phyloP scores from a whole-genome alignment of 441 rosid genomes.

The Metrosideros polymorpha region DNA sequence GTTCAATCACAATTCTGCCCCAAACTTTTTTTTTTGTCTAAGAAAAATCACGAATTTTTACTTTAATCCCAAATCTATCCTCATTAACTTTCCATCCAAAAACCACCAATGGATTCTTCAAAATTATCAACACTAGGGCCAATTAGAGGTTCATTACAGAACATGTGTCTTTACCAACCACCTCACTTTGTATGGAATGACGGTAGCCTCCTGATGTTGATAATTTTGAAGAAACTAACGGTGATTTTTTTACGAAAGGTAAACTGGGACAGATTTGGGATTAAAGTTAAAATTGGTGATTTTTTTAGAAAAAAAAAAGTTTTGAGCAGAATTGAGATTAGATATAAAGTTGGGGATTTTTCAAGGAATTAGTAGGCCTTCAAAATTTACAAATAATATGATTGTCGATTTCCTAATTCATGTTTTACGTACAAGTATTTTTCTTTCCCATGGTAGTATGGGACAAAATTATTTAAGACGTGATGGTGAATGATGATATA shows the following conservation, averaged over 20 bases:
- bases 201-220: neutral
- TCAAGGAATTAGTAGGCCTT: neutral
- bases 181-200: neutral
- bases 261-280: neutral
- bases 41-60: neutral
- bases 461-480: neutral
- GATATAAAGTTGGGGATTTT: neutral
- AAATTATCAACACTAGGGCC: neutral
- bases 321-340: neutral
- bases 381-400: neutral
- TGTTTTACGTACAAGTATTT: neutral
- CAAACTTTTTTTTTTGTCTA: accelerated
- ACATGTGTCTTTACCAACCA: neutral
- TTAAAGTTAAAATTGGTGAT: accelerated
- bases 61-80: neutral
- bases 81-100: accelerated
- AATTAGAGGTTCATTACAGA: neutral
- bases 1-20: neutral
- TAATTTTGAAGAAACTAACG: neutral
- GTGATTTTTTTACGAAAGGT: neutral
- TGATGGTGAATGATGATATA: neutral
- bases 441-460: neutral
- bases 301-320: neutral
- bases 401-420: neutral
- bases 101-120: neutral